Conservation (phyloP, 768 basidiomycete genomes). For the Mycena amicta region DNA sequence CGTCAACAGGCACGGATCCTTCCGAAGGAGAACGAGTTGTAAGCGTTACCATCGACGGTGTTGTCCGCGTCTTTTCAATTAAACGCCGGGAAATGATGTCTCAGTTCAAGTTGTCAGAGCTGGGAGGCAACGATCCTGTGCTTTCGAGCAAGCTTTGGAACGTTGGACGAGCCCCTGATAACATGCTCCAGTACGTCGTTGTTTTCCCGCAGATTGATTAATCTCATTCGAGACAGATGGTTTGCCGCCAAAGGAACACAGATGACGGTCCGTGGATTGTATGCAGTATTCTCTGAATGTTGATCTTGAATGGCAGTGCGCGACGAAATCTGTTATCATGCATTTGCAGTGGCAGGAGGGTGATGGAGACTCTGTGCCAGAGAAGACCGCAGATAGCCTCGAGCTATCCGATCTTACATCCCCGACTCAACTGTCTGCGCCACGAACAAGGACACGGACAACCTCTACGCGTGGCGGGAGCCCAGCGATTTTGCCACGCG, state of each 20-base stretch:
- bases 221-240: slow-evolving; percentile 51
- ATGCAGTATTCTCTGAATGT: background rate
- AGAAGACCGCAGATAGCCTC: background rate
- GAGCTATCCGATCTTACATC: background rate
- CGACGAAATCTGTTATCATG: slow-evolving; percentile 83
- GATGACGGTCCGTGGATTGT: slow-evolving; percentile 69
- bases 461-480: slow-evolving; percentile 2
- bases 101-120: slow-evolving; percentile 83
- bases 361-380: slow-evolving; percentile 29
- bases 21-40: slow-evolving; percentile 80
- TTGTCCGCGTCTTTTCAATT: slow-evolving; percentile 89
- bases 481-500: slow-evolving; percentile 2
- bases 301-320: slow-evolving; percentile 67
- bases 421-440: background rate
- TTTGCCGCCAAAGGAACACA: slow-evolving; percentile 88
- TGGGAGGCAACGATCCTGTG: slow-evolving; percentile 69
- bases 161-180: slow-evolving; percentile 80
- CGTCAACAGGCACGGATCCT: slow-evolving; percentile 9
- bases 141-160: slow-evolving; percentile 70
- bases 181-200: slow-evolving; percentile 75
- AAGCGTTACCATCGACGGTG: slow-evolving; percentile 90
- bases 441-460: background rate
- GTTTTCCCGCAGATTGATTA: background rate
- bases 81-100: slow-evolving; percentile 85
- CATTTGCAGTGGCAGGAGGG: slow-evolving; percentile 87